These are phyloP conservation scores for Puccinellia tenuiflora DNA, from an alignment of 176 grass and related monocot species.

Conservation along the genomic window DNA sequence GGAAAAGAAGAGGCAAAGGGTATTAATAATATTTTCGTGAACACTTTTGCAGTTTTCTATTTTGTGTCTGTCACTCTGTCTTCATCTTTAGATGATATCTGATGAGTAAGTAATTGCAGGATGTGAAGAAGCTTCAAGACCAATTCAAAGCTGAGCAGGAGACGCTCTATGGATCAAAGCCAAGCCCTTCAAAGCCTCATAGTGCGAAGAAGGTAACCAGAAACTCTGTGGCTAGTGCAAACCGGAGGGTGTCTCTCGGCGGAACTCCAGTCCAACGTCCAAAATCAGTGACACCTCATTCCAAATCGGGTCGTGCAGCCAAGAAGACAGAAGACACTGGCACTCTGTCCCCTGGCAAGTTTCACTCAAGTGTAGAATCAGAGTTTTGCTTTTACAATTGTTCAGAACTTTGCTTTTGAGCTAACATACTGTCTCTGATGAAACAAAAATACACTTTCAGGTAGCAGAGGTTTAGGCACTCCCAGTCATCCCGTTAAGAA, in stretches of 20 bases:
- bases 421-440: neutral
- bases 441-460: constrained; percentile 24
- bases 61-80: neutral
- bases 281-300: constrained; percentile 36
- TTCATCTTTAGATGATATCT: neutral
- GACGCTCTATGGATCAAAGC: constrained; percentile 60
- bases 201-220: constrained; percentile 44
- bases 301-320: constrained; percentile 24
- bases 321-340: constrained; percentile 43
- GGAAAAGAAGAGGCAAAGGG: constrained; percentile 68
- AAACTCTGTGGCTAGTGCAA: constrained; percentile 23
- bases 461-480: constrained; percentile 38
- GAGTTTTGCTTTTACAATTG: neutral
- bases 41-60: neutral
- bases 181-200: constrained; percentile 62
- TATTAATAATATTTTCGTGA: neutral
- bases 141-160: constrained; percentile 73
- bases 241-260: constrained; percentile 39
- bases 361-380: constrained; percentile 4
- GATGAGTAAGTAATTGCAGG: constrained; percentile 33
- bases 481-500: constrained; percentile 41
- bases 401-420: neutral
- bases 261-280: constrained; percentile 32
- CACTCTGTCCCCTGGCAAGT: constrained; percentile 49
- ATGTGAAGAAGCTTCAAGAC: constrained; percentile 66